These are phyloP conservation scores for Saccharomyces mikatae DNA, from an alignment of 805 yeast species.

Conservation along the genomic window DNA sequence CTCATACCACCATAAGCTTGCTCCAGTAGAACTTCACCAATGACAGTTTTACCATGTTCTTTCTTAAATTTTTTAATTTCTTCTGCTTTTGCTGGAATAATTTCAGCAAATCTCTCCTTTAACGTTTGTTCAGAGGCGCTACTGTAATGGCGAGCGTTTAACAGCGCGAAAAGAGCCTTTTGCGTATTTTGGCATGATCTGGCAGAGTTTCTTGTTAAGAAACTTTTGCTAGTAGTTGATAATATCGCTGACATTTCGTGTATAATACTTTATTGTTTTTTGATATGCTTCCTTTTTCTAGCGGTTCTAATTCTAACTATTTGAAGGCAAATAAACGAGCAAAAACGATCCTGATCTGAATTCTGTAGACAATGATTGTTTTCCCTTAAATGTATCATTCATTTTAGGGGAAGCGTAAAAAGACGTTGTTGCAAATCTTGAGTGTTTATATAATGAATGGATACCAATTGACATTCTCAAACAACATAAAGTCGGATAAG, in stretches of 20 bases:
- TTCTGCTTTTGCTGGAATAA: slow-evolving; percentile 86
- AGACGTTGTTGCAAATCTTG: neutral
- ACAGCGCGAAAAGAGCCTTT: slow-evolving; percentile 1
- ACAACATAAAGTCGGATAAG: neutral
- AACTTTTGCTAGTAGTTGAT: neutral
- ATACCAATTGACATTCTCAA: neutral
- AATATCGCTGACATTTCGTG: neutral
- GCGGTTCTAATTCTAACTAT: neutral
- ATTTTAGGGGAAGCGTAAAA: neutral
- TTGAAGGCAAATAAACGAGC: neutral
- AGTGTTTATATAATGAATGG: neutral
- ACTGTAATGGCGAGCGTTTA: slow-evolving; percentile 5
- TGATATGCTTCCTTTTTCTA: neutral
- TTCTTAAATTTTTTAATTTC: slow-evolving; percentile 76
- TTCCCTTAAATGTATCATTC: neutral
- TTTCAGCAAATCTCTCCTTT: slow-evolving; percentile 89
- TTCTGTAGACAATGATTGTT: neutral
- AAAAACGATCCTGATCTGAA: neutral
- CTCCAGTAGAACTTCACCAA: slow-evolving; percentile 67
- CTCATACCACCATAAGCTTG: slow-evolving; percentile 91
- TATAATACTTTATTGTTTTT: neutral
- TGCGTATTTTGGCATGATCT: neutral
- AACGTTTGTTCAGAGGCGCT: slow-evolving; percentile 44
- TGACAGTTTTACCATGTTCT: slow-evolving; percentile 70
- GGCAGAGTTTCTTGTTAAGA: neutral